These are phyloP conservation scores for Pythium utonaiense DNA, from an alignment of 352 stramenopile genomes.

Conservation along the genomic window DNA sequence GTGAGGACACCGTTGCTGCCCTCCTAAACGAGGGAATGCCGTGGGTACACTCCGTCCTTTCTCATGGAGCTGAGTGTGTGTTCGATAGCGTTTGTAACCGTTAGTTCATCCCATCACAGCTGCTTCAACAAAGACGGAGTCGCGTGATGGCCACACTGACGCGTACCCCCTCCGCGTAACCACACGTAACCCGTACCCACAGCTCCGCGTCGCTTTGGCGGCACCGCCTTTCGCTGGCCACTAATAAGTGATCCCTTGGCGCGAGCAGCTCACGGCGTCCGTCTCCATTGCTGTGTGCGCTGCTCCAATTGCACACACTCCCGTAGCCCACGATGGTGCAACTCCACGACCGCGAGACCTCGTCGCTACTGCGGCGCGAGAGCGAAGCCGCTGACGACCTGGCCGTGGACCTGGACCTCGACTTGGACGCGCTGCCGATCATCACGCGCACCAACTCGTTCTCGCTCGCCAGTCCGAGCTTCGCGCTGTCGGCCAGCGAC, in stretches of 20 bases:
- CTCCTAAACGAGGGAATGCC: too few relatives aligned
- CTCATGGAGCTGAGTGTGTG: too few relatives aligned
- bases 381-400: slow-evolving; percentile 15
- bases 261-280: neutral
- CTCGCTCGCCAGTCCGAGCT: slow-evolving; percentile 46
- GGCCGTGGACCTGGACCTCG: slow-evolving; percentile 20
- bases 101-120: neutral
- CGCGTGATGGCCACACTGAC: neutral
- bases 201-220: neutral
- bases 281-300: too few relatives aligned
- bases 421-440: slow-evolving; percentile 30
- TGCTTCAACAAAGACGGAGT: too few relatives aligned
- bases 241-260: neutral
- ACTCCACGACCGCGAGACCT: slow-evolving; percentile 8
- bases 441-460: slow-evolving; percentile 53
- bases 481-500: slow-evolving; percentile 33
- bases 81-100: neutral
- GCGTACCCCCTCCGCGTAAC: neutral
- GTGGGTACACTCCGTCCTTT: too few relatives aligned
- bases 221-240: neutral
- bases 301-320: too few relatives aligned
- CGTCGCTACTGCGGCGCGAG: slow-evolving; percentile 8
- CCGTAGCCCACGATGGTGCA: slow-evolving; percentile 3
- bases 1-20: too few relatives aligned
- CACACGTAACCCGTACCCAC: neutral